Percentiles rank a stretch among this genome's conserved stretches.
These are phyloP conservation scores for Fusarium albidum DNA, from an alignment of 2,329 filamentous ascomycete species.

Conservation along the genomic window DNA sequence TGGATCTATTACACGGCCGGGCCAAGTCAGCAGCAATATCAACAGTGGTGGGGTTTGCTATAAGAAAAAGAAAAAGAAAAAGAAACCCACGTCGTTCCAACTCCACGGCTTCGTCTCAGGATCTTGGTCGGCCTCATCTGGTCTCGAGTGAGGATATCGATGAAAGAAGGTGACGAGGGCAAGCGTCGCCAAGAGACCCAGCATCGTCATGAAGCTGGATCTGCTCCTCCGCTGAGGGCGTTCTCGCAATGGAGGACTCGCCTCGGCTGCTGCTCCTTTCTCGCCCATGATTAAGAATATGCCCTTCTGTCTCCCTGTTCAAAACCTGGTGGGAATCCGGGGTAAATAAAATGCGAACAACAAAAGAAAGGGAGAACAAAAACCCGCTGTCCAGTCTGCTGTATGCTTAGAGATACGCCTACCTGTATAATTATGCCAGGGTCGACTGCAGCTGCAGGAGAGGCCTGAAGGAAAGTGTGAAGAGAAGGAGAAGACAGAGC, in stretches of 20 bases:
- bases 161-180: conserved; percentile 35
- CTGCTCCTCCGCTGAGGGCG: conserved; percentile 10
- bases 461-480: neutral
- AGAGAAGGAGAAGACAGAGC: neutral
- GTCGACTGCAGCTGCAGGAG: neutral
- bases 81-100: conserved; percentile 42
- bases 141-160: conserved; percentile 15
- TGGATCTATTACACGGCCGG: conserved; percentile 43
- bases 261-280: conserved; percentile 23
- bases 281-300: conserved; percentile 24
- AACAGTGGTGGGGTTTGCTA: neutral
- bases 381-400: neutral
- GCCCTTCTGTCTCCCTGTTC: too few relatives aligned
- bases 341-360: neutral
- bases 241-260: conserved; percentile 22
- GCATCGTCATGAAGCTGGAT: conserved; percentile 6
- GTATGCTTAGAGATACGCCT: too few relatives aligned
- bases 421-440: neutral
- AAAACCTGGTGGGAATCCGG: too few relatives aligned
- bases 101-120: conserved; percentile 33
- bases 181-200: conserved; percentile 32
- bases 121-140: neutral
- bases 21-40: neutral
- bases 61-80: too few relatives aligned
- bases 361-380: neutral